Conservation (phyloP, 352 stramenopile species). For the Phytophthora sansomeana region DNA sequence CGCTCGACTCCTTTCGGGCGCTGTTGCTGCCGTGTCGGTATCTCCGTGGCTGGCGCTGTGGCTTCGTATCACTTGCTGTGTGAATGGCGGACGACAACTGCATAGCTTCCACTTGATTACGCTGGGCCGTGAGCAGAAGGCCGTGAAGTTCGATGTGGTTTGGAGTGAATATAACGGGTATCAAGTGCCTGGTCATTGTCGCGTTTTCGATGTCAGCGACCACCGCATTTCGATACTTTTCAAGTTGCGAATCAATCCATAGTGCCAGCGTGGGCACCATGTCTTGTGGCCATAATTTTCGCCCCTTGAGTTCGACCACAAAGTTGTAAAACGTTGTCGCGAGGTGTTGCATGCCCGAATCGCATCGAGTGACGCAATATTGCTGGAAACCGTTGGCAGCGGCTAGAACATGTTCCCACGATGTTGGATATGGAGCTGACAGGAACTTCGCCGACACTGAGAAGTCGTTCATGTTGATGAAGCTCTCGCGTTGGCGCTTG, state of each 20-base stretch:
- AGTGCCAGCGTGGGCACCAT: background rate
- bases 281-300: background rate
- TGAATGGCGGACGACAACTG: too few relatives aligned
- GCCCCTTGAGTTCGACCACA: background rate
- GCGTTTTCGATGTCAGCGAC: too few relatives aligned
- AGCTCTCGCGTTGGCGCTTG: conserved; percentile 1
- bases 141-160: background rate
- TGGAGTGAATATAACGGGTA: background rate
- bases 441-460: conserved; percentile 11
- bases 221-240: background rate
- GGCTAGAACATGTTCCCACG: conserved; percentile 4
- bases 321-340: background rate
- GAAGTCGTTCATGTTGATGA: conserved; percentile 22
- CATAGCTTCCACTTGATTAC: background rate
- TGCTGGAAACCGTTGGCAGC: conserved; percentile 14
- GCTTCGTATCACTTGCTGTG: too few relatives aligned
- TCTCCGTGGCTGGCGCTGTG: too few relatives aligned
- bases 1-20: background rate
- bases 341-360: too few relatives aligned
- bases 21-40: too few relatives aligned
- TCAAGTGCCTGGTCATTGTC: background rate
- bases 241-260: background rate
- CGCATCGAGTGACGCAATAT: background rate
- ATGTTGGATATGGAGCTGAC: background rate
- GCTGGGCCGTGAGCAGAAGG: background rate